Percentiles rank a stretch among this genome's conserved stretches.
These are phyloP conservation scores for Hymenoscyphus occultus DNA, from an alignment of 2,329 filamentous ascomycete species.

Conservation along the genomic window DNA sequence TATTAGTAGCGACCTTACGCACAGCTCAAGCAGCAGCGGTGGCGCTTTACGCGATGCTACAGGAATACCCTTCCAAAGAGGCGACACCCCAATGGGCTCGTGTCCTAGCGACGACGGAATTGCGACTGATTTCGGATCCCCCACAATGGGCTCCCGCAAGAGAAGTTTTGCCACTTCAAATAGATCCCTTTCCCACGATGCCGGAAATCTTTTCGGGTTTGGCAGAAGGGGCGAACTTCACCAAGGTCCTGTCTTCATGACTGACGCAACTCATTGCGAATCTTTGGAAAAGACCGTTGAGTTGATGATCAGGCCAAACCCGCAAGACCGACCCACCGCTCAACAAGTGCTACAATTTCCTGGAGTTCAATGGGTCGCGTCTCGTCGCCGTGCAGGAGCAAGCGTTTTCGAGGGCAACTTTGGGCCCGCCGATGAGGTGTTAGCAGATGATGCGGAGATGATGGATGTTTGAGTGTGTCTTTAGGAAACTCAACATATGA, in stretches of 20 bases:
- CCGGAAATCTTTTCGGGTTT: slow-evolving; percentile 38
- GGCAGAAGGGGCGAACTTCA: slow-evolving; percentile 54
- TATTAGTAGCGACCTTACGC: slow-evolving; percentile 80
- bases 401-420: slow-evolving; percentile 95
- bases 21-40: slow-evolving; percentile 76
- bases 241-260: slow-evolving; percentile 83
- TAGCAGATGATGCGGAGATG: slow-evolving; percentile 39
- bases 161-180: slow-evolving; percentile 31
- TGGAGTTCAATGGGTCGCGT: slow-evolving; percentile 76
- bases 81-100: slow-evolving; percentile 32
- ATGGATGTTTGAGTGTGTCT: slow-evolving; percentile 35
- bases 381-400: slow-evolving; percentile 78
- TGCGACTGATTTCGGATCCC: slow-evolving; percentile 39
- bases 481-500: slow-evolving; percentile 19
- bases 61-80: slow-evolving; percentile 57
- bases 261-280: slow-evolving; percentile 65
- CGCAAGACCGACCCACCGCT: slow-evolving; percentile 68
- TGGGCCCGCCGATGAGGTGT: slow-evolving; percentile 66
- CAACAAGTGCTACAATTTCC: slow-evolving; percentile 69
- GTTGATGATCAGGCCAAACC: slow-evolving; percentile 82
- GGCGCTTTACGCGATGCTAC: slow-evolving; percentile 71
- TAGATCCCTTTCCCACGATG: slow-evolving; percentile 35
- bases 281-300: slow-evolving; percentile 81
- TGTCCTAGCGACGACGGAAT: slow-evolving; percentile 41
- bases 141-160: slow-evolving; percentile 32